Conservation (phyloP, 2,329 filamentous ascomycete genomes). For the Alternaria alternata region DNA sequence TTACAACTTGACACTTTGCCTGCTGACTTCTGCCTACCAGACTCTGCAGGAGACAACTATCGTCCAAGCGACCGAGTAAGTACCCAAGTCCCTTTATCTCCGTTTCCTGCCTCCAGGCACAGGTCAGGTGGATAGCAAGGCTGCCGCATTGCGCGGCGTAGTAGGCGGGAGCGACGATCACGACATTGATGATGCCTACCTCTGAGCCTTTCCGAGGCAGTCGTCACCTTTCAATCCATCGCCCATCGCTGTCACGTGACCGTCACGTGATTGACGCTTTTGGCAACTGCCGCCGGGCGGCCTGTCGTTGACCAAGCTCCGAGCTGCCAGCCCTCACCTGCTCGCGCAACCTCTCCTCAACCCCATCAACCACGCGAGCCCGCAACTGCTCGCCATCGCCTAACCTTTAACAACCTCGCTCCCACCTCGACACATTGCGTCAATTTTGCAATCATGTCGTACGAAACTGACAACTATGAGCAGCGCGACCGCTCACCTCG, state of each 20-base stretch:
- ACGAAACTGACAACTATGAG: slow-evolving; percentile 50
- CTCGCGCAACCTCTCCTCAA: slow-evolving; percentile 32
- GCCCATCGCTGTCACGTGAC: background rate
- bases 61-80: slow-evolving; percentile 36
- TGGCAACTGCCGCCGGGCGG: slow-evolving; percentile 30
- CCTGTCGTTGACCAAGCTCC: slow-evolving; percentile 28
- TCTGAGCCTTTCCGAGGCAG: slow-evolving; percentile 8
- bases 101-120: slow-evolving; percentile 7
- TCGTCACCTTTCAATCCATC: background rate
- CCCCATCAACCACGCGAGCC: slow-evolving; percentile 38
- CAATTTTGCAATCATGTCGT: slow-evolving; percentile 40
- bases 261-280: slow-evolving; percentile 21
- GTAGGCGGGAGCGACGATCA: background rate
- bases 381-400: slow-evolving; percentile 23
- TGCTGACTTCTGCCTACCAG: slow-evolving; percentile 32
- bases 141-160: slow-evolving; percentile 1
- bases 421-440: slow-evolving; percentile 20
- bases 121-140: slow-evolving; percentile 8
- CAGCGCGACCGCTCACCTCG: slow-evolving; percentile 71
- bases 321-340: slow-evolving; percentile 26
- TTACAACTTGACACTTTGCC: slow-evolving; percentile 24
- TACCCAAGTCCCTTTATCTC: slow-evolving; percentile 17
- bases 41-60: slow-evolving; percentile 33
- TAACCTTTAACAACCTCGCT: slow-evolving; percentile 16
- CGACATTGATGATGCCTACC: background rate